A percentile compares a stretch with the other conserved stretches of the same genome.
Conservation (phyloP, 495 filamentous ascomycete species). For the Aspergillus sparsus region DNA sequence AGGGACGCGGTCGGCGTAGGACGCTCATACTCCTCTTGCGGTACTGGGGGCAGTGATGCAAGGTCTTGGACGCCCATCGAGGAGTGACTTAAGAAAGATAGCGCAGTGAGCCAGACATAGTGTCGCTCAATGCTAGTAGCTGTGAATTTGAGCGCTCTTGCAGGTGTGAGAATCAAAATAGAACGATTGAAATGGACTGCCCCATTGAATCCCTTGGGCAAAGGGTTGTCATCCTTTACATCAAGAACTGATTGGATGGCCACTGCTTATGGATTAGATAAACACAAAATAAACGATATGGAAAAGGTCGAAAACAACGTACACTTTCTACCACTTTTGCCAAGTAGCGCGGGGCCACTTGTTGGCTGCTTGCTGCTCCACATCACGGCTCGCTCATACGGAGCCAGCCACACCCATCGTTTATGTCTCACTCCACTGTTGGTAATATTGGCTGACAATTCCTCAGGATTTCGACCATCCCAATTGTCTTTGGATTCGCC, state of each 20-base stretch:
- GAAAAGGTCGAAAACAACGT: constrained; percentile 43
- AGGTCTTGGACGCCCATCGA: constrained; percentile 70
- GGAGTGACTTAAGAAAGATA: constrained; percentile 92
- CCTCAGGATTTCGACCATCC: constrained; percentile 51
- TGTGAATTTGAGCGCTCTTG: constrained; percentile 94
- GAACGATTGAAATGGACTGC: constrained; percentile 80
- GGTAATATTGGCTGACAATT: constrained; percentile 56
- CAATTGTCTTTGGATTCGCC: constrained; percentile 65
- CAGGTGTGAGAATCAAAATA: constrained; percentile 90
- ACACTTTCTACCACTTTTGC: constrained; percentile 95
- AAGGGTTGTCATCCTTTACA: constrained; percentile 89
- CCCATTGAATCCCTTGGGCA: constrained; percentile 66
- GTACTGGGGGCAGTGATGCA: constrained; percentile 54
- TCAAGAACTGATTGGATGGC: constrained; percentile 94
- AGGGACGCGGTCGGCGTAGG: constrained; percentile 45
- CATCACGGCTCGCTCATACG: constrained; percentile 92
- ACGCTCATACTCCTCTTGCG: constrained; percentile 47
- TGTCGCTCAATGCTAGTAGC: constrained; percentile 80
- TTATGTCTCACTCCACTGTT: constrained; percentile 75
- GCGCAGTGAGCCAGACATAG: constrained; percentile 90
- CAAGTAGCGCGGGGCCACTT: constrained; percentile 81
- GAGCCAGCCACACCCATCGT: constrained; percentile 97
- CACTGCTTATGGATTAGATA: constrained; percentile 56
- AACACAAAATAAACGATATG: not conserved
- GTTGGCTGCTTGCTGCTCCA: constrained; percentile 98